Evolutionary conservation across 2,329 filamentous ascomycete genomes (phyloP), one percentile per base, ranked within the genome.

Genomic region (Remersonia thermophila): DNA sequence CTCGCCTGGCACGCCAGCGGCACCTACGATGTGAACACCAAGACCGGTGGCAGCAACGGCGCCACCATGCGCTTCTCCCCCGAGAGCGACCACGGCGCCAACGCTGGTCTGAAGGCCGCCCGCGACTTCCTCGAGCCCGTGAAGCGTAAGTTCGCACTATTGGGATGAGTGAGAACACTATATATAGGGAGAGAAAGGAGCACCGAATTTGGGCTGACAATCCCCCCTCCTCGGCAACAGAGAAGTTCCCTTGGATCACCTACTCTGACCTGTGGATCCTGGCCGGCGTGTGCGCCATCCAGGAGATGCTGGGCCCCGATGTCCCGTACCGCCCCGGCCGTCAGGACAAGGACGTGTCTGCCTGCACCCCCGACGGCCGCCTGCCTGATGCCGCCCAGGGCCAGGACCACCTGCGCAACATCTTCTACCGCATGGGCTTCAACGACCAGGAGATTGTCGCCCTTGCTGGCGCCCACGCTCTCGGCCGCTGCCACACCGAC

Each of bases 251-350:
- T 35, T 96, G 89, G 91, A 94, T 96, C 63, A 72, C 73, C 44
- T 93, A 95, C 73, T 93, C 86, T 11, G 89, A 98, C 57, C 80
- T 98, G 49, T 96, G 89, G 91, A 96, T 91, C 43, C 77, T 98
- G 38, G 80, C 64, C 36, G 91, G 85, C 55, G 77, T 91, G 47
- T 74, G 69, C 57, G 83, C 87, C 48, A 77, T 96, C 57, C 89
- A 96, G 66, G 89, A 98, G 66, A 89, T 95, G 80, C 77, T 87
- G 57, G 89, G 89, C 6, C 89, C 89, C 44, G 64, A 68, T 52
- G 77, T 98, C 50, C 84, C 86, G 42, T 98, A 77, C 80, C 75
- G 89, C 53, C 84, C 89, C 33, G 89, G 89, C 53, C 85, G 89
- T 52, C 45, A 61, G 40, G 89, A 98, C 62, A 71, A 72, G 51